These are phyloP conservation scores for Rhizopogon vulgaris DNA, from an alignment of 768 basidiomycete species.

Conservation along the genomic window DNA sequence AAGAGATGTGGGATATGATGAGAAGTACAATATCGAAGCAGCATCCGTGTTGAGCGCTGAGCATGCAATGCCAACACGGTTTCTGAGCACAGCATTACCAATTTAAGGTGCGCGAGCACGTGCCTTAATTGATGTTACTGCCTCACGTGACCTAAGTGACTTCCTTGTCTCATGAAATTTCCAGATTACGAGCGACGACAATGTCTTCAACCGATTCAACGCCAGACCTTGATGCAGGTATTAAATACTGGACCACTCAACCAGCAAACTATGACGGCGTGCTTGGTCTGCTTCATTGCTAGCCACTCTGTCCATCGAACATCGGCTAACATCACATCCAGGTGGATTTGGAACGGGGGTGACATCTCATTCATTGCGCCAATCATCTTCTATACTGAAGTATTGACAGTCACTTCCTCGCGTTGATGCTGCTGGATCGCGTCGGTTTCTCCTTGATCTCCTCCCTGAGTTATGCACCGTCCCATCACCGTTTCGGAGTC, in stretches of 20 bases:
- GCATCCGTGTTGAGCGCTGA: conserved; percentile 15
- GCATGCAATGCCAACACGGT: conserved; percentile 6
- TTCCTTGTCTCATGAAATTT: background rate
- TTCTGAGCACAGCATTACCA: no score
- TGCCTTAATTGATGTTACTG: no score
- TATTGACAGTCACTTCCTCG: conserved; percentile 70
- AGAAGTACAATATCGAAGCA: conserved; percentile 8
- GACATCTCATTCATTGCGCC: conserved; percentile 11
- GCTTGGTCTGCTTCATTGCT: conserved; percentile 44
- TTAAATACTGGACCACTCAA: conserved; percentile 82
- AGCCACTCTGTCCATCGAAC: conserved; percentile 13
- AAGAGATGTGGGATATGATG: conserved; percentile 71
- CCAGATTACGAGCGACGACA: background rate
- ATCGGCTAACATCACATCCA: conserved; percentile 26
- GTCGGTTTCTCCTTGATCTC: conserved; percentile 79
- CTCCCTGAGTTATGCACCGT: conserved; percentile 76
- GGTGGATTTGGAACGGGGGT: conserved; percentile 54
- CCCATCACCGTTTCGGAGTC: conserved; percentile 61
- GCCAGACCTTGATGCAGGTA: conserved; percentile 67
- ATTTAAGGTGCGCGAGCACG: no score
- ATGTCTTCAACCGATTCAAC: conserved; percentile 19
- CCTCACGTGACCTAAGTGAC: background rate
- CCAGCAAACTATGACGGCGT: conserved; percentile 85
- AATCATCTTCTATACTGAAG: background rate
- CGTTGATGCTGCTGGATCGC: conserved; percentile 84